Conservation (phyloP, 2,329 filamentous ascomycete species). For the Cladosporium austrohemisphaericum region DNA sequence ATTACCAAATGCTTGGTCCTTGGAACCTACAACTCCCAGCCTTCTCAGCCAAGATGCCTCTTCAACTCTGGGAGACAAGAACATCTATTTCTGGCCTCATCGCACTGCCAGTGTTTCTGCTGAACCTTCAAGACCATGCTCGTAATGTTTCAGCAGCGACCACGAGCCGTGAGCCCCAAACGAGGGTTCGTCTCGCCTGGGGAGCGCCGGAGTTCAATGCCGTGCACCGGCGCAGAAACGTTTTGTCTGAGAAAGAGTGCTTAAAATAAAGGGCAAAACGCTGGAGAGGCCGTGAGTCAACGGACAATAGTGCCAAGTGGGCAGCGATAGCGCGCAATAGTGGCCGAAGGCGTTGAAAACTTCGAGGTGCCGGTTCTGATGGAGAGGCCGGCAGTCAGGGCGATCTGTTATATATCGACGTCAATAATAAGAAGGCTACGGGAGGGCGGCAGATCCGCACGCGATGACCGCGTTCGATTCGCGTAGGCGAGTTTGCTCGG, state of each 20-base stretch:
- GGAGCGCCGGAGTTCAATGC: not conserved
- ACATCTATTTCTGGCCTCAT: not conserved
- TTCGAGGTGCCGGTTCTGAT: too few species aligned
- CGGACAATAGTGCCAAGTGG: not conserved
- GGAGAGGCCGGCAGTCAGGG: too few species aligned
- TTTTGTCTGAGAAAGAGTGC: too few species aligned
- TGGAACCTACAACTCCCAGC: too few species aligned
- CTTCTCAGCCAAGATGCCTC: too few species aligned
- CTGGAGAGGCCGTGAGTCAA: conserved; percentile 2
- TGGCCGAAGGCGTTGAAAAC: too few species aligned
- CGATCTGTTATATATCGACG: too few species aligned
- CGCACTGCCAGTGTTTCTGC: not conserved
- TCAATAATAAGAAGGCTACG: not conserved
- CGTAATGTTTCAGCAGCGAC: not conserved
- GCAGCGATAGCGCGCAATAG: not conserved
- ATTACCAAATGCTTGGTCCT: too few species aligned
- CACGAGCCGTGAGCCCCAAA: not conserved
- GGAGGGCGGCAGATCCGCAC: too few species aligned
- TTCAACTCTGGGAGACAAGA: not conserved
- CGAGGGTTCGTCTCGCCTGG: not conserved
- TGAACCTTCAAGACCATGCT: conserved; percentile 2
- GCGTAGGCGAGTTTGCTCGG: not conserved
- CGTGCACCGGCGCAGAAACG: too few species aligned
- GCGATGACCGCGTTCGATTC: not conserved
- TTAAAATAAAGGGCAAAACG: conserved; percentile 2